Evolutionary conservation across 768 basidiomycete genomes (phyloP).

Genomic region (Sarcodon sp.): DNA sequence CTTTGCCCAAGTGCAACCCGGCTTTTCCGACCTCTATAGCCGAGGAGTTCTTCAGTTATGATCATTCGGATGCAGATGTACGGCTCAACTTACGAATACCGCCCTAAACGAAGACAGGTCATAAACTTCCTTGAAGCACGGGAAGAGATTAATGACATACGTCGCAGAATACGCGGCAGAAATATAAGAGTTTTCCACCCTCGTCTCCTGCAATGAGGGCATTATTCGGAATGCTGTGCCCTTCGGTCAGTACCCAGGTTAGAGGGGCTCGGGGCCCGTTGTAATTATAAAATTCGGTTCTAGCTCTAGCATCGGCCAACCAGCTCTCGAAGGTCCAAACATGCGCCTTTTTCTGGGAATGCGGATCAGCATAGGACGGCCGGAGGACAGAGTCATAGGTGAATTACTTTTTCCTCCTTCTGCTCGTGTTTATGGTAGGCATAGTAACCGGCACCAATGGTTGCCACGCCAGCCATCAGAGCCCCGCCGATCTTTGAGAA

Average conservation of each 20-base stretch:
- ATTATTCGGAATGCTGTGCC: conserved; percentile 41
- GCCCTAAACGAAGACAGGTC: conserved; percentile 22
- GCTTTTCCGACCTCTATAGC: conserved; percentile 55
- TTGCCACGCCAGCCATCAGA: conserved; percentile 38
- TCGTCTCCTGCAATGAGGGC: conserved; percentile 50
- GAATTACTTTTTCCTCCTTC: conserved; percentile 39
- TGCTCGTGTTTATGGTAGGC: conserved; percentile 47
- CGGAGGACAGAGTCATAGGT: background rate
- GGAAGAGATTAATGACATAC: conserved; percentile 19
- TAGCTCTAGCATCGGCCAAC: conserved; percentile 41
- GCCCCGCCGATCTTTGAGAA: conserved; percentile 47
- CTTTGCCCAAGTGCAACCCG: conserved; percentile 40
- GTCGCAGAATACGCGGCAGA: conserved; percentile 46
- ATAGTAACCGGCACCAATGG: conserved; percentile 33
- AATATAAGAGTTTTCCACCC: conserved; percentile 36
- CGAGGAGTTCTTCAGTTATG: conserved; percentile 6
- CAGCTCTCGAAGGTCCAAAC: conserved; percentile 40
- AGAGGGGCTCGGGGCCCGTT: conserved; percentile 32
- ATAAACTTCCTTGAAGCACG: conserved; percentile 2
- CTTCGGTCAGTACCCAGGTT: conserved; percentile 51
- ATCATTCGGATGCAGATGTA: conserved; percentile 1
- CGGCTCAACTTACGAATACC: conserved; percentile 31
- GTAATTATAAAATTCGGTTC: conserved; percentile 33
- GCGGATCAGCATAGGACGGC: background rate
- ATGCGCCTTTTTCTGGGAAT: conserved; percentile 31